phyloP scores from a whole-genome alignment of 352 stramenopile species.

The Phytophthora rubi region DNA sequence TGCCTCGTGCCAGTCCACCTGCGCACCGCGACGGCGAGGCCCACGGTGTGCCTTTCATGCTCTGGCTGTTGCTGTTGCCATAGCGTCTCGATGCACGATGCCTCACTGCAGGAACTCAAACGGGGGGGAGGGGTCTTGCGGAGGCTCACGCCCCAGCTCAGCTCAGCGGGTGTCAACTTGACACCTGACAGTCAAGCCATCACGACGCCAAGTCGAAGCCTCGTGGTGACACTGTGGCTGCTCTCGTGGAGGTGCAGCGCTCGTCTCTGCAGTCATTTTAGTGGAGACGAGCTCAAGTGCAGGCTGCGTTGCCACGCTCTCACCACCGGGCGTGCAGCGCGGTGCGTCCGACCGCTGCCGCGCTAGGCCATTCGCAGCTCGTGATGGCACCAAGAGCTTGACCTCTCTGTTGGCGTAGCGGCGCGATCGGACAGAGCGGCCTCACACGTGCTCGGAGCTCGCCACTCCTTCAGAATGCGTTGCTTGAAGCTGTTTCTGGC shows the following conservation, averaged over 20 bases:
- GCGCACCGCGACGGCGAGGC: constrained; percentile 6
- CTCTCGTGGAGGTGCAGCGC: constrained; percentile 11
- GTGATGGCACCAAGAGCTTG: too few relatives aligned
- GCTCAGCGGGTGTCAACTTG: not conserved
- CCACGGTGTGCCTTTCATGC: not conserved
- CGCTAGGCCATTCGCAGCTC: too few relatives aligned
- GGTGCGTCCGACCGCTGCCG: too few relatives aligned
- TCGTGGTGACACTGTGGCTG: constrained; percentile 15
- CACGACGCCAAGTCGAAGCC: constrained; percentile 21
- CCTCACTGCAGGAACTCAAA: not conserved
- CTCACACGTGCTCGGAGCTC: too few relatives aligned
- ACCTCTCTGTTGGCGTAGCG: too few relatives aligned
- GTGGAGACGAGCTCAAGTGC: constrained; percentile 20
- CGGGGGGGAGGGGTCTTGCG: too few relatives aligned
- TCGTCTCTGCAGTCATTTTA: constrained; percentile 30
- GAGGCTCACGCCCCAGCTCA: not conserved
- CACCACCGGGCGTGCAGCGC: constrained; percentile 1
- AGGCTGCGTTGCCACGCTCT: constrained; percentile 15
- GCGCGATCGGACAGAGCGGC: too few relatives aligned
- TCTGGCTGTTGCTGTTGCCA: too few relatives aligned
- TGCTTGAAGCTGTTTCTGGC: too few relatives aligned
- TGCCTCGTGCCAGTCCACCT: not conserved
- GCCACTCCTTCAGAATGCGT: too few relatives aligned
- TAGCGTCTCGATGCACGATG: constrained; percentile 8
- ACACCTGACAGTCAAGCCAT: constrained; percentile 21